Evolutionary conservation across 768 basidiomycete species (phyloP).

Genomic region (Leucocoprinus sp.): DNA sequence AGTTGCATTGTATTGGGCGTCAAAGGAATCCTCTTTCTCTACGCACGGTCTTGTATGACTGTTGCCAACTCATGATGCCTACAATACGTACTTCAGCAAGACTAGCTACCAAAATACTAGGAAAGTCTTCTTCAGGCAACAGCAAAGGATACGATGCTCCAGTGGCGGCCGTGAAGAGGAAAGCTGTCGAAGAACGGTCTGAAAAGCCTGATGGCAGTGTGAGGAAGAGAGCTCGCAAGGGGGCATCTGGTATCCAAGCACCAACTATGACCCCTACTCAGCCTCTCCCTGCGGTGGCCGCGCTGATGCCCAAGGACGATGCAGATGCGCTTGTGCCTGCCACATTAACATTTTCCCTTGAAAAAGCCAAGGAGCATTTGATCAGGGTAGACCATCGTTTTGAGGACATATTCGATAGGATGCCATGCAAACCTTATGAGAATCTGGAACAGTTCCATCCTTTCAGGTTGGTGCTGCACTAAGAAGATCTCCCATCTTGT

Average conservation of each 20-base stretch:
- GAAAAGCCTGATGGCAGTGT: slow-evolving; percentile 14
- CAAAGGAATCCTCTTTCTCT: too few species aligned
- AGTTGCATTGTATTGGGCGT: too few species aligned
- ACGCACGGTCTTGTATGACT: too few species aligned
- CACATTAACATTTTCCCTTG: slow-evolving; percentile 66
- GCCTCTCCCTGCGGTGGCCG: slow-evolving; percentile 12
- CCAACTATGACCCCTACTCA: slow-evolving; percentile 12
- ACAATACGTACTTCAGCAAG: slow-evolving; percentile 26
- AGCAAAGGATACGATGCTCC: slow-evolving; percentile 2
- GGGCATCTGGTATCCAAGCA: slow-evolving; percentile 7
- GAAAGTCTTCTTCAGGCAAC: neutral
- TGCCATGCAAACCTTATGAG: slow-evolving; percentile 73
- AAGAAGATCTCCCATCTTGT: neutral
- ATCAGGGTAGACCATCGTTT: slow-evolving; percentile 63
- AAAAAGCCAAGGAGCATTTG: slow-evolving; percentile 68
- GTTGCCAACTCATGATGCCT: slow-evolving; percentile 22
- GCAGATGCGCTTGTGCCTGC: slow-evolving; percentile 50
- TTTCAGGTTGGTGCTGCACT: slow-evolving; percentile 47
- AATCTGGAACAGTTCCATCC: slow-evolving; percentile 71
- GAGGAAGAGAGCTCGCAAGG: slow-evolving; percentile 5
- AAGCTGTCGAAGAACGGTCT: slow-evolving; percentile 7
- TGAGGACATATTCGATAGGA: slow-evolving; percentile 50
- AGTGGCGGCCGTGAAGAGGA: slow-evolving; percentile 18
- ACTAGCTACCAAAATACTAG: slow-evolving; percentile 9
- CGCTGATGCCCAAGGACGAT: slow-evolving; percentile 6